Conservation (phyloP, 2,329 filamentous ascomycete species). For the Talaromyces sp. region DNA sequence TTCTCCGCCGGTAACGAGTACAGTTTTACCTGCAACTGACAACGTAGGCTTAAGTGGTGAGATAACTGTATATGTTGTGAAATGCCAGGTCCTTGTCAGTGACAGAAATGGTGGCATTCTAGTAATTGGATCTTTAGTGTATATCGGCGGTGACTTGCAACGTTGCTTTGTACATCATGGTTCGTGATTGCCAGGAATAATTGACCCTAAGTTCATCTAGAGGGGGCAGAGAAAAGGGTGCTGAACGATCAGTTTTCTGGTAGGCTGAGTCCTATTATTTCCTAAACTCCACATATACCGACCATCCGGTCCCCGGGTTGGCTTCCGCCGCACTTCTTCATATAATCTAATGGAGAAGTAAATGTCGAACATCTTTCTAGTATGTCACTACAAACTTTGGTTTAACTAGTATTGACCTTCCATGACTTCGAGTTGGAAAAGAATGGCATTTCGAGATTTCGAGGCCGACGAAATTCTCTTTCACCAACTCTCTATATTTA, state of each 20-base stretch:
- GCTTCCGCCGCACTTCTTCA: not conserved
- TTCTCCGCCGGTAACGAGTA: constrained; percentile 2
- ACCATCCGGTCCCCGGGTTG: not conserved
- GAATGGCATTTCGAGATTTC: too few relatives aligned
- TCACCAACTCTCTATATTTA: too few relatives aligned
- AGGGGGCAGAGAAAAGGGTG: not conserved
- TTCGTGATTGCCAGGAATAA: not conserved
- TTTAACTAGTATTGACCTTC: too few relatives aligned
- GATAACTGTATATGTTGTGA: not conserved
- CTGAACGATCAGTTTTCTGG: not conserved
- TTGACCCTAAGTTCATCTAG: not conserved
- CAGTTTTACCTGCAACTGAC: not conserved
- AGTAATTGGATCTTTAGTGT: not conserved
- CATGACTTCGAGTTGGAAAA: too few relatives aligned
- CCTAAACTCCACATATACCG: not conserved
- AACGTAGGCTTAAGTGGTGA: not conserved
- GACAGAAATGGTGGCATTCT: not conserved
- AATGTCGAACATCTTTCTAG: not conserved
- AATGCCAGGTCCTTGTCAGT: not conserved
- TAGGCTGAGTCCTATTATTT: not conserved
- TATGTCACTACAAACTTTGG: not conserved
- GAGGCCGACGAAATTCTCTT: too few relatives aligned
- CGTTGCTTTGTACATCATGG: not conserved
- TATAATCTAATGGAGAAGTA: not conserved
- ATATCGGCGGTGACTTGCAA: not conserved